Base-by-base conservation (phyloP, 805 yeast genomes). In the Schwanniomyces polymorphus region DNA sequence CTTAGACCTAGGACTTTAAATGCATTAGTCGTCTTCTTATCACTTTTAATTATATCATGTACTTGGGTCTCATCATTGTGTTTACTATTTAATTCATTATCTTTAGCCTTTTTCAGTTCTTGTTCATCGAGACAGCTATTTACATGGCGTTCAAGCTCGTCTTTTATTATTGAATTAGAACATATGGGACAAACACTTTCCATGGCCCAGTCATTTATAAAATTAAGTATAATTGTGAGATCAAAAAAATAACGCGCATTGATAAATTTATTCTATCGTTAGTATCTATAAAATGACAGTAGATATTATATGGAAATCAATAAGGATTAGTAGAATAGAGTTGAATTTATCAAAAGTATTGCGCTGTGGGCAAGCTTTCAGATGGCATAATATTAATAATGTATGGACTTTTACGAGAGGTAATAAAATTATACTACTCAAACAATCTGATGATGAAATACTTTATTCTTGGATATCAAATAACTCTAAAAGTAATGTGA, bases 341-440 rank as follows among this genome's bases (percentile, higher is more conserved):
- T 68, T 88, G 1, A 65, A 76, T n/a, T 64, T 89, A 4, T 64
- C 82, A 4, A 79, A 81, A 34, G 91, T 89, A 0, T 70, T 89
- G 26, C 70, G 94, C 38, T 87, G 96, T 59, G 97, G 97, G 1
- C 97, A 89, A 67, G 84, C 95, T 0, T 89, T 89, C 58, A 65
- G 88, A 44, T 88, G 96, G 96, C 83, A 83, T 56, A 78, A 77
- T 48, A 71, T 79, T 41, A 76, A 82, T 50, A 74, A 73, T 42
- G 72, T 77, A 7, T 92, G 90, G 90, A 75, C 88, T 0, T 84
- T 86, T 50, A 76, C 89, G 0, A 61, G 81, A 21, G 64, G 71
- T 12, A 82, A 83, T 50, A 71, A 84, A 44, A 81, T 91, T 5
- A 65, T 91, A 1, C 70, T 89, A 23, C 65, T 92, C 23, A 78